Conservation (phyloP, 2,329 filamentous ascomycete species). For the Keithomyces neogunnii region DNA sequence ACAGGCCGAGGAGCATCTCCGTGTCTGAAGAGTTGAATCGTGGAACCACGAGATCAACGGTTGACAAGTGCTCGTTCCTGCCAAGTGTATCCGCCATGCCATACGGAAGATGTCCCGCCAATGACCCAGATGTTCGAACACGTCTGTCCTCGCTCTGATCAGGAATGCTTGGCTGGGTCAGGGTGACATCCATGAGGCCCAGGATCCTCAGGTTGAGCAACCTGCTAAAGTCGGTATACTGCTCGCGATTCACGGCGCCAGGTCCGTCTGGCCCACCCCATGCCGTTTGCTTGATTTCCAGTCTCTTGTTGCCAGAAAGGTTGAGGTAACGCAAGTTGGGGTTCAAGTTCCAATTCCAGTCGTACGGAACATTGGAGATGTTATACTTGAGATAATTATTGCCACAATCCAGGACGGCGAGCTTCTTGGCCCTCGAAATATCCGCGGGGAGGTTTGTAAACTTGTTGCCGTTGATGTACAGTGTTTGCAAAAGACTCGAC, state of each 20-base stretch:
- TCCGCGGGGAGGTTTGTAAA: constrained; percentile 96
- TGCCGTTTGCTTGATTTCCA: constrained; percentile 72
- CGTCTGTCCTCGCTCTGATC: constrained; percentile 92
- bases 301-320: constrained; percentile 88
- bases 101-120: constrained; percentile 84
- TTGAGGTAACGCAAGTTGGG: constrained; percentile 92
- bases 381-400: constrained; percentile 98
- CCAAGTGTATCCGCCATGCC: constrained; percentile 96
- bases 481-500: constrained; percentile 73
- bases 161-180: constrained; percentile 86
- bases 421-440: constrained; percentile 84
- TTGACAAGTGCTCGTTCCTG: constrained; percentile 88
- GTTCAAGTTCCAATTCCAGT: constrained; percentile 99
- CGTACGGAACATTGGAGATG: constrained; percentile 96
- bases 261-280: constrained; percentile 36
- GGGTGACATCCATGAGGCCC: constrained; percentile 94
- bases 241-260: constrained; percentile 49
- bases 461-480: constrained; percentile 96
- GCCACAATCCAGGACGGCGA: constrained; percentile 86
- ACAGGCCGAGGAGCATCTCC: constrained; percentile 87
- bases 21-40: constrained; percentile 83
- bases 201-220: constrained; percentile 77
- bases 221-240: constrained; percentile 80
- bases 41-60: constrained; percentile 90
- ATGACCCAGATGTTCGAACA: constrained; percentile 91